Evolutionary conservation across 73 alveolate genomes (phyloP), one percentile per base, ranked within the genome.

Genomic region (Paramecium sexaurelia): DNA sequence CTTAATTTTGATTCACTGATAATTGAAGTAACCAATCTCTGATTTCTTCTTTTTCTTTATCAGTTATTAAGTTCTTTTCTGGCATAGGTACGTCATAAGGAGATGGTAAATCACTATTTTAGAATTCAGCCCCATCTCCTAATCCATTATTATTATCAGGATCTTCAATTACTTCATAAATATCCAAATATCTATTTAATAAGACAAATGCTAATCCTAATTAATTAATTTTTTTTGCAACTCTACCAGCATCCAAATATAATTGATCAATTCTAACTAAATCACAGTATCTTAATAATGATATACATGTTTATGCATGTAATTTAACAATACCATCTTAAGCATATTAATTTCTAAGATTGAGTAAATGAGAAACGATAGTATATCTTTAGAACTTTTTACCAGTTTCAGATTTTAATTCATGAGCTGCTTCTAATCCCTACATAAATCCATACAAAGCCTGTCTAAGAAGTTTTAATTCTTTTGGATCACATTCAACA

Each of bases 241-340:
- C 99, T 87, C 94, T 95, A 61, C 99, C 99, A 22, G 99, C 99
- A 95, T 98, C 99, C 15, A 92, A 93, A 96, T 97, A 97, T 22
- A 99, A 99, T 94, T 97, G 95, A 92, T 98, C 99, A 69, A 98
- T 98, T 94, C 99, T 97, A 85, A 98, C 96, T 56, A 96, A 96
- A 87, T 97, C 98, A 68, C 99, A 97, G 92, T 97, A 98, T 71
- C 99, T 98, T 73, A 98, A 92, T 36, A 98, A 96, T 2, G 99
- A 95, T 67, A 97, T 97, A 68, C 99, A 96, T 6, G 98, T 94
- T 92, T 97, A 95, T 87, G 98, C 94, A 66, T 92, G 95, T 5
- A 98, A 98, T 67, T 94, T 96, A 32, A 94, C 93, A 68, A 97
- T 95, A 33, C 94, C 94, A 56, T 95, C 93, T 82, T 95, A 91